A percentile compares a stretch with the other conserved stretches of the same genome.
These are phyloP conservation scores for Ceratocystis eucalypticola DNA, from an alignment of 2,329 filamentous ascomycete species.

Conservation along the genomic window DNA sequence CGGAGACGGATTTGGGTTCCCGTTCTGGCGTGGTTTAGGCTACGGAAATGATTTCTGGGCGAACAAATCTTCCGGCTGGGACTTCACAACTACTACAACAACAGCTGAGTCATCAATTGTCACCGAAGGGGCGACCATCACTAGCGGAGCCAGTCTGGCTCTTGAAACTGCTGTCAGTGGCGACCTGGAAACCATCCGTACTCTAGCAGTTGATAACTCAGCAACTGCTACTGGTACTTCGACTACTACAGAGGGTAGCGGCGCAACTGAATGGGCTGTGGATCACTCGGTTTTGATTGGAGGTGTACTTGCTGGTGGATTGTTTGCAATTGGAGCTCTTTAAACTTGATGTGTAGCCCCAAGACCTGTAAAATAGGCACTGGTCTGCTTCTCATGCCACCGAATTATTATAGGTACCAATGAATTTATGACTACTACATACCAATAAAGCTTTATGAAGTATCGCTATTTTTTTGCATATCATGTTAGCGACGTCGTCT, in stretches of 20 bases:
- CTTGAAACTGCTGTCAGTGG: conserved; percentile 19
- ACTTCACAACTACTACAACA: conserved; percentile 21
- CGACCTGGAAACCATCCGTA: conserved; percentile 20
- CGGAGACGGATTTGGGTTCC: conserved; percentile 21
- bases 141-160: conserved; percentile 15
- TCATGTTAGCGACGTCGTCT: not conserved
- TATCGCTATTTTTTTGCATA: not conserved
- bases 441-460: not conserved
- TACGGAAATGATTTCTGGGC: conserved; percentile 21
- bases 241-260: conserved; percentile 9
- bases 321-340: conserved; percentile 21
- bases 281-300: conserved; percentile 20
- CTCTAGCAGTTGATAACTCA: conserved; percentile 20
- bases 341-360: conserved; percentile 14
- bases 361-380: not conserved
- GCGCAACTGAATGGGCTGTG: conserved; percentile 11
- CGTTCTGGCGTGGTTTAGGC: conserved; percentile 22
- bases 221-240: conserved; percentile 12
- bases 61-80: conserved; percentile 21
- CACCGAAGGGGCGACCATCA: conserved; percentile 17
- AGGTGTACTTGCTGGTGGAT: conserved; percentile 20
- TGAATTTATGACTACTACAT: not conserved
- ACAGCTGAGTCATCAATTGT: conserved; percentile 19
- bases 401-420: not conserved
- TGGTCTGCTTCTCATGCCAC: not conserved